Percentiles rank a stretch among this genome's conserved stretches.
Conservation (phyloP, 2,329 filamentous ascomycete genomes). For the Fulvia fulva region DNA sequence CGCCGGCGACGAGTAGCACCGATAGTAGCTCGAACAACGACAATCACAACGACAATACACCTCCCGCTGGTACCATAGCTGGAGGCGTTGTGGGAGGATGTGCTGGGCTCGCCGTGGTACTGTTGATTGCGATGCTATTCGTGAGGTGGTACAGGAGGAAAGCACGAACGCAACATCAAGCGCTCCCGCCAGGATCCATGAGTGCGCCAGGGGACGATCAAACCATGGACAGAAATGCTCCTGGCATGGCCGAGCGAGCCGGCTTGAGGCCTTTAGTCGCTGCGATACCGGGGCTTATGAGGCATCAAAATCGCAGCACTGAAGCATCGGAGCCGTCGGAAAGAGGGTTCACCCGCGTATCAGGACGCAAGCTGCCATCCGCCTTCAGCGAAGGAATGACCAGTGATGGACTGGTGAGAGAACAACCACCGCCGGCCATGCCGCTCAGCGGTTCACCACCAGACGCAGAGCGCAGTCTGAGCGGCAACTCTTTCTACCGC, state of each 20-base stretch:
- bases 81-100: conserved; percentile 62
- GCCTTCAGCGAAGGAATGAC: conserved; percentile 48
- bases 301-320: conserved; percentile 32
- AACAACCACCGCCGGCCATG: conserved; percentile 15
- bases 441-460: conserved; percentile 17
- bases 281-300: conserved; percentile 37
- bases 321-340: conserved; percentile 30
- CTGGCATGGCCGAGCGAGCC: conserved; percentile 40
- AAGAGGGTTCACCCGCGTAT: conserved; percentile 45
- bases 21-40: conserved; percentile 1
- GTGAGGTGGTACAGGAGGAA: conserved; percentile 49
- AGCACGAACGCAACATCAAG: conserved; percentile 21
- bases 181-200: conserved; percentile 23
- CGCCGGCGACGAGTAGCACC: conserved; percentile 11
- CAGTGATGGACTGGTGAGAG: conserved; percentile 24
- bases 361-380: conserved; percentile 47
- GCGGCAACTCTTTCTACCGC: conserved; percentile 42
- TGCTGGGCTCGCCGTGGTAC: conserved; percentile 52
- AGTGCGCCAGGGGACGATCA: conserved; percentile 11
- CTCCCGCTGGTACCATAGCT: conserved; percentile 53
- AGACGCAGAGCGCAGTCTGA: conserved; percentile 20
- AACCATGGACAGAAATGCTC: conserved; percentile 18
- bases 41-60: conserved; percentile 19
- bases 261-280: conserved; percentile 35
- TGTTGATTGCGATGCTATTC: conserved; percentile 50